Evolutionary conservation across 164 flowering plant species (phyloP).

Genomic region (Amborella trichopoda): DNA sequence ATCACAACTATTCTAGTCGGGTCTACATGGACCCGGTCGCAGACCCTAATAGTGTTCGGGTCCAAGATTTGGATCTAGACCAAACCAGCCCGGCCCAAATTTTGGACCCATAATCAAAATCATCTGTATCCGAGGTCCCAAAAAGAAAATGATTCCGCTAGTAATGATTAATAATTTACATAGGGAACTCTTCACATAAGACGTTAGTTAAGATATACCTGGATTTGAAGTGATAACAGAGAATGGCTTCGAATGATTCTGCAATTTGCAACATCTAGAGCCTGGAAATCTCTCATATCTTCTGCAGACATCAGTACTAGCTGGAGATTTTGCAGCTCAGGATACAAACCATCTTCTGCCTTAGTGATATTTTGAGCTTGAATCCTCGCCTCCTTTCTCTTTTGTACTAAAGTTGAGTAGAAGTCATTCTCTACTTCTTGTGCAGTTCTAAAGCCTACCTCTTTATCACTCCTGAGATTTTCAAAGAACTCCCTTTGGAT

Average conservation of each 20-base stretch:
- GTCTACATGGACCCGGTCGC: too few species aligned
- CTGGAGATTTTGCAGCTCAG: neutral
- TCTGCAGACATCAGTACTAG: neutral
- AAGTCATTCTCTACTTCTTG: neutral
- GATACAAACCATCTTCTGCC: neutral
- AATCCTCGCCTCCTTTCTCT: neutral
- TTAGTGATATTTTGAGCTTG: neutral
- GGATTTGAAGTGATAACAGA: neutral
- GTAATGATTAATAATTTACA: too few species aligned
- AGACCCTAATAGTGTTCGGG: too few species aligned
- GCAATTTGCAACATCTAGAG: conserved; percentile 5
- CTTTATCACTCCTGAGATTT: conserved; percentile 1
- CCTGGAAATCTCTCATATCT: conserved; percentile 2
- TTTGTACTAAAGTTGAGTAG: neutral
- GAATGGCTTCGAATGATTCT: neutral
- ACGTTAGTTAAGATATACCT: neutral
- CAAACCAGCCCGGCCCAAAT: neutral
- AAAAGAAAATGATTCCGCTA: neutral
- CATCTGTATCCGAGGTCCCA: neutral
- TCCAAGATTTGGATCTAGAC: too few species aligned
- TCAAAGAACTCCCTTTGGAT: conserved; percentile 5
- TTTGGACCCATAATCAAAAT: too few species aligned
- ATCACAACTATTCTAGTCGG: too few species aligned
- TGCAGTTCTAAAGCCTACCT: neutral
- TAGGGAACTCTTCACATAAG: too few species aligned